These are phyloP conservation scores for Psilocybe tampanensis DNA, from an alignment of 768 basidiomycete genomes.

Conservation along the genomic window DNA sequence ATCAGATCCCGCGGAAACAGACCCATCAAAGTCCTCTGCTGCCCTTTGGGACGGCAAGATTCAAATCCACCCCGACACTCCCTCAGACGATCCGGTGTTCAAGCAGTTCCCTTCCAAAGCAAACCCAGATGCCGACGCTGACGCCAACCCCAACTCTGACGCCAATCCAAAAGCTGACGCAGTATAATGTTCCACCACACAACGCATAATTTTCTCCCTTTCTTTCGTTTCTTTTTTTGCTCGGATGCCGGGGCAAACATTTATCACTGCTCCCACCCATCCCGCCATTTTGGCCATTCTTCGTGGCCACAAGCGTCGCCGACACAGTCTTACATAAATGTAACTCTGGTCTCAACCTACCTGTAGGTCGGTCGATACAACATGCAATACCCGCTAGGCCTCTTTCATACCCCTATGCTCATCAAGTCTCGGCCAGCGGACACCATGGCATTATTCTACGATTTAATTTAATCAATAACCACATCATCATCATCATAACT, in stretches of 20 bases:
- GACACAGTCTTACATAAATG: too few species aligned
- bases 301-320: too few species aligned
- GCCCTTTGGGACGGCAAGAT: constrained; percentile 85
- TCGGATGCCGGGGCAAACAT: too few species aligned
- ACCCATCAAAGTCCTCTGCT: constrained; percentile 81
- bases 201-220: background rate
- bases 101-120: constrained; percentile 27
- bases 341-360: too few species aligned
- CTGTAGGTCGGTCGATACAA: too few species aligned
- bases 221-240: background rate
- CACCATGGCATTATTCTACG: background rate
- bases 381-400: background rate
- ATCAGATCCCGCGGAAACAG: constrained; percentile 73
- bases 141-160: too few species aligned
- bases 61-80: constrained; percentile 87
- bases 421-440: background rate
- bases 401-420: background rate
- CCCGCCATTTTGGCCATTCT: too few species aligned
- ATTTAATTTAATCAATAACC: background rate
- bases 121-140: constrained; percentile 24
- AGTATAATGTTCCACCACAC: too few species aligned
- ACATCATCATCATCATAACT: background rate
- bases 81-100: constrained; percentile 59
- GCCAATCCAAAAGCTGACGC: too few species aligned
- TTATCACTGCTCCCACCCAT: too few species aligned